phyloP scores from a whole-genome alignment of 2,329 filamentous ascomycete species.

The Fusarium sublunatum region DNA sequence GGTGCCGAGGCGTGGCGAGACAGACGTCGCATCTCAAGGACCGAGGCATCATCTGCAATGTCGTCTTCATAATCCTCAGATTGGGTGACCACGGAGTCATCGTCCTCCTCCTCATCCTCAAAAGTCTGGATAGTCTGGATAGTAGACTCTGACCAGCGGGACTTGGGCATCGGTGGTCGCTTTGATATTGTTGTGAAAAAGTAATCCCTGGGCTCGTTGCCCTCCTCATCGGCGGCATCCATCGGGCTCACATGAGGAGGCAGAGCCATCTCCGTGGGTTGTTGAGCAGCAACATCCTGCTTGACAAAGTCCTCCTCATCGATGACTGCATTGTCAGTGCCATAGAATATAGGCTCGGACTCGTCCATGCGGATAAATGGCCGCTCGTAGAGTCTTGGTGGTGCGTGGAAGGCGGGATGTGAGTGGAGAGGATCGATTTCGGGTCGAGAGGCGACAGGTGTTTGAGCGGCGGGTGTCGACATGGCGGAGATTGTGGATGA shows the following conservation, averaged over 20 bases:
- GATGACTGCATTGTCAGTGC: constrained; percentile 35
- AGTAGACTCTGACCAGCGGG: constrained; percentile 58
- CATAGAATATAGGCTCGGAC: constrained; percentile 46
- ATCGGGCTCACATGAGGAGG: constrained; percentile 47
- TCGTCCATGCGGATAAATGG: constrained; percentile 48
- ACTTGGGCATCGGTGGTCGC: constrained; percentile 50
- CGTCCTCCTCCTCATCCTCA: constrained; percentile 42
- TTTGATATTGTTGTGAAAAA: constrained; percentile 48
- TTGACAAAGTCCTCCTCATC: constrained; percentile 43
- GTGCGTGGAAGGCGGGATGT: constrained; percentile 53
- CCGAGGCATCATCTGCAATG: constrained; percentile 33
- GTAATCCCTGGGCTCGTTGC: constrained; percentile 49
- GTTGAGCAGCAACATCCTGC: constrained; percentile 44
- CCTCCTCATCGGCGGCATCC: constrained; percentile 40
- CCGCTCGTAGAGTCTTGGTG: constrained; percentile 53
- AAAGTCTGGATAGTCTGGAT: constrained; percentile 47
- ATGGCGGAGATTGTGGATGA: constrained; percentile 46
- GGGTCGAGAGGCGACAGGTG: constrained; percentile 42
- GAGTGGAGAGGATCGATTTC: constrained; percentile 51
- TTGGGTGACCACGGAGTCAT: constrained; percentile 37
- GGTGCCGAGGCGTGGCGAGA: constrained; percentile 40
- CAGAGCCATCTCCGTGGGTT: constrained; percentile 47
- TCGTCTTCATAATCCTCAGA: constrained; percentile 41
- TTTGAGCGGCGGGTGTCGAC: constrained; percentile 35
- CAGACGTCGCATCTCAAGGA: constrained; percentile 44